A percentile compares a stretch with the other conserved stretches of the same genome.
Conservation (phyloP, 2,329 filamentous ascomycete species). For the Epichloe uncinata region DNA sequence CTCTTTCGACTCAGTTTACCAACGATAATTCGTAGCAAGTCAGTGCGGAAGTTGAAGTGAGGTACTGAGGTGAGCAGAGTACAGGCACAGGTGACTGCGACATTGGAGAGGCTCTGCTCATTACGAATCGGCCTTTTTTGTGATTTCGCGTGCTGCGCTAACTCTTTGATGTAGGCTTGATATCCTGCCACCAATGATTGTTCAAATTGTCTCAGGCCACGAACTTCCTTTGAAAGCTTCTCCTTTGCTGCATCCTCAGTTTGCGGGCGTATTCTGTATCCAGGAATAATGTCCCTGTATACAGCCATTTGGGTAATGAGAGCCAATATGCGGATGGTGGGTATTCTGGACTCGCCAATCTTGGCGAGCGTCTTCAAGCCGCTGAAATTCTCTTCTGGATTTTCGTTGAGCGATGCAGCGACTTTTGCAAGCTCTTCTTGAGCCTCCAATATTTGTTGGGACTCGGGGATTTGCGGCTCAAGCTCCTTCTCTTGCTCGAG, state of each 20-base stretch:
- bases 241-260: constrained; percentile 60
- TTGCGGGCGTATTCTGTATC: constrained; percentile 81
- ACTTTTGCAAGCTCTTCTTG: constrained; percentile 88
- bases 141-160: constrained; percentile 53
- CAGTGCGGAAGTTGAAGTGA: constrained; percentile 92
- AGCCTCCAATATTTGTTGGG: constrained; percentile 69
- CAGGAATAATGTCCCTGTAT: constrained; percentile 92
- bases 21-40: constrained; percentile 77
- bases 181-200: constrained; percentile 78
- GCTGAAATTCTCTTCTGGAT: constrained; percentile 79
- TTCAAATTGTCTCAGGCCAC: constrained; percentile 70
- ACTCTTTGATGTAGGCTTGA: constrained; percentile 66
- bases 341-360: constrained; percentile 55
- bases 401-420: constrained; percentile 71
- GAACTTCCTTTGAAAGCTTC: constrained; percentile 86
- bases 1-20: constrained; percentile 64
- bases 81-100: constrained; percentile 79
- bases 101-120: constrained; percentile 44
- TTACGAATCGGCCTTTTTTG: constrained; percentile 26
- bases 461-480: constrained; percentile 53
- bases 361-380: constrained; percentile 66
- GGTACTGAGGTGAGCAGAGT: constrained; percentile 68
- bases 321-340: constrained; percentile 71
- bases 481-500: constrained; percentile 26
- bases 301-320: constrained; percentile 78